A percentile compares a stretch with the other conserved stretches of the same genome.
Evolutionary conservation across 164 flowering plant genomes (phyloP).

Genomic region (Chloranthus sessilifolius): DNA sequence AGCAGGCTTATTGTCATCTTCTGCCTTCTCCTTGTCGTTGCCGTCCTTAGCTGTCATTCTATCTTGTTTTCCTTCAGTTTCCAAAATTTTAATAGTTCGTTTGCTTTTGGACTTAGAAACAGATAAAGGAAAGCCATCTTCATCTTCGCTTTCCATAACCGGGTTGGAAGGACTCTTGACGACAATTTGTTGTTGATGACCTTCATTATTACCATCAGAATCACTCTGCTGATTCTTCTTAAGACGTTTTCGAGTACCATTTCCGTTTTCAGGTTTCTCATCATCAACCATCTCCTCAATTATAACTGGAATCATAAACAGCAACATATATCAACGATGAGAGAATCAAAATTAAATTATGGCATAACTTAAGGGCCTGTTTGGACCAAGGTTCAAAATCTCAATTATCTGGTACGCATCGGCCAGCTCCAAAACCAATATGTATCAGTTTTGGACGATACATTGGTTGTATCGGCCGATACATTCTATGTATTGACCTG

Average conservation of each 20-base stretch:
- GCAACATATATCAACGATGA: too few species aligned
- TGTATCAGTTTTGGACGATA: too few species aligned
- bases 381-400: too few species aligned
- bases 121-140: constrained; percentile 85
- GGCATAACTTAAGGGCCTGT: too few species aligned
- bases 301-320: constrained; percentile 62
- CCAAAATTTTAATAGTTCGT: constrained; percentile 11
- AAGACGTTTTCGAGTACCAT: constrained; percentile 26
- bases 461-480: too few species aligned
- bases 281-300: constrained; percentile 88
- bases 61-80: constrained; percentile 19
- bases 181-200: constrained; percentile 40
- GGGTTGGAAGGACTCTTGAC: constrained; percentile 23
- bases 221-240: constrained; percentile 28
- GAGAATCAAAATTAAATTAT: too few species aligned
- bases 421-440: too few species aligned
- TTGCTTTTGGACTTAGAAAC: constrained; percentile 13
- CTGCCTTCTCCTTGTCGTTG: constrained; percentile 28
- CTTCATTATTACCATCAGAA: constrained; percentile 21
- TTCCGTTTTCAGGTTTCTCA: constrained; percentile 41
- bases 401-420: too few species aligned
- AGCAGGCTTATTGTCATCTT: constrained; percentile 18
- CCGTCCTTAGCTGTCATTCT: constrained; percentile 25
- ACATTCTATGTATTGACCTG: too few species aligned
- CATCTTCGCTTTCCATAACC: constrained; percentile 77